These are phyloP conservation scores for Cryptococcus sp. DNA, from an alignment of 1,284 basidiomycete genomes.

Conservation along the genomic window DNA sequence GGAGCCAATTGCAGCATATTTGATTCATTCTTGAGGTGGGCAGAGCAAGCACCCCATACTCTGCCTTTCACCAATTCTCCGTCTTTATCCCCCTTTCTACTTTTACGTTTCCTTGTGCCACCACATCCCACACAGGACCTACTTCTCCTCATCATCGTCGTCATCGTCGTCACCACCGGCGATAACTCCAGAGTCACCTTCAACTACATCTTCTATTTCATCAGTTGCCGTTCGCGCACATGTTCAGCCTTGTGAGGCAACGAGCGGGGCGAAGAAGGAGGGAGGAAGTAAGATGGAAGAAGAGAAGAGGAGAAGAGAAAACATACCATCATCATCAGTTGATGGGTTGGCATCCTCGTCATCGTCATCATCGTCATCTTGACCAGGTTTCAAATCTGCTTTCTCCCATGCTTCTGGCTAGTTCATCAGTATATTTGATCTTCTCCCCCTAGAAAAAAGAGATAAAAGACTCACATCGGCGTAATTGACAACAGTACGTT, in stretches of 20 bases:
- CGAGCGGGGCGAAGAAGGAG: no score
- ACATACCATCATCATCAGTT: conserved; percentile 21
- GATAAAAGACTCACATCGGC: conserved; percentile 24
- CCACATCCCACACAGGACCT: no score
- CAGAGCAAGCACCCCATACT: no score
- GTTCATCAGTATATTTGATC: background rate
- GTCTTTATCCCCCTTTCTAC: no score
- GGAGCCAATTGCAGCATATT: no score
- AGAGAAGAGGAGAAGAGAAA: background rate
- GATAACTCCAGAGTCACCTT: conserved; percentile 17
- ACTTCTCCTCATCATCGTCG: conserved; percentile 31
- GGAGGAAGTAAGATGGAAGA: no score
- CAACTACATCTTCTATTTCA: conserved; percentile 6
- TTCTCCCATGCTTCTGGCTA: conserved; percentile 33
- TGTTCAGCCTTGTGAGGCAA: no score
- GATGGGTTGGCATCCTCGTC: conserved; percentile 29
- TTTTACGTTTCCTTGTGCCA: no score
- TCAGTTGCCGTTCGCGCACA: no score
- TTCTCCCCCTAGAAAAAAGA: background rate
- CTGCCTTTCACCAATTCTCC: no score
- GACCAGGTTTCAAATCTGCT: conserved; percentile 34
- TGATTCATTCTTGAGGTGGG: no score
- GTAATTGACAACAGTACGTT: conserved; percentile 31
- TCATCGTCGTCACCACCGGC: conserved; percentile 31
- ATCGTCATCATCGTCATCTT: conserved; percentile 31